phyloP scores from a whole-genome alignment of 345 rosid genomes.

The Eucalyptus curtisii region DNA sequence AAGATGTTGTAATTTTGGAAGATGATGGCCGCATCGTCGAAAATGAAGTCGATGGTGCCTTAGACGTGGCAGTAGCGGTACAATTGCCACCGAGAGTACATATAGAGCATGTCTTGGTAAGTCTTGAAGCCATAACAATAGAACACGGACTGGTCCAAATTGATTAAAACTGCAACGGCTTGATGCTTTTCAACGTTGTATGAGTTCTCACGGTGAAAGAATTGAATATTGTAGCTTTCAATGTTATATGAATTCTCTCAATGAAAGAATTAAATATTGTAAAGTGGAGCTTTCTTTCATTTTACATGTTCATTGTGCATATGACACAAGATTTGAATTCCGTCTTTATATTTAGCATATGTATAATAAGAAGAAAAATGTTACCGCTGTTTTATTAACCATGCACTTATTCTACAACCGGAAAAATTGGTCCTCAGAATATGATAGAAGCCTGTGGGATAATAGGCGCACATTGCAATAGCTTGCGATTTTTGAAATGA shows the following conservation, averaged over 20 bases:
- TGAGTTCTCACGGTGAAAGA: no score
- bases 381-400: neutral
- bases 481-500: no score
- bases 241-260: no score
- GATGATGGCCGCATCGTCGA: constrained; percentile 45
- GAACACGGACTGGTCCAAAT: constrained; percentile 43
- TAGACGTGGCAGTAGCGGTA: constrained; percentile 58
- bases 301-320: neutral
- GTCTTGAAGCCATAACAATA: constrained; percentile 51
- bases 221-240: no score
- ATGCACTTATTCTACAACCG: no score
- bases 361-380: neutral
- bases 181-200: neutral
- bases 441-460: no score
- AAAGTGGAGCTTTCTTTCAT: neutral
- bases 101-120: constrained; percentile 23
- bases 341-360: neutral
- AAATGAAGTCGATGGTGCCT: constrained; percentile 70
- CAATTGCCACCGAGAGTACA: constrained; percentile 50
- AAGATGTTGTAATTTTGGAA: constrained; percentile 73
- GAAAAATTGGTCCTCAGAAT: no score
- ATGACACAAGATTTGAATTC: neutral
- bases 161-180: constrained; percentile 48
- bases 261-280: no score
- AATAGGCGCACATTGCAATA: no score